Base-by-base conservation (phyloP, 495 filamentous ascomycete species). In the Tuber aestivum region DNA sequence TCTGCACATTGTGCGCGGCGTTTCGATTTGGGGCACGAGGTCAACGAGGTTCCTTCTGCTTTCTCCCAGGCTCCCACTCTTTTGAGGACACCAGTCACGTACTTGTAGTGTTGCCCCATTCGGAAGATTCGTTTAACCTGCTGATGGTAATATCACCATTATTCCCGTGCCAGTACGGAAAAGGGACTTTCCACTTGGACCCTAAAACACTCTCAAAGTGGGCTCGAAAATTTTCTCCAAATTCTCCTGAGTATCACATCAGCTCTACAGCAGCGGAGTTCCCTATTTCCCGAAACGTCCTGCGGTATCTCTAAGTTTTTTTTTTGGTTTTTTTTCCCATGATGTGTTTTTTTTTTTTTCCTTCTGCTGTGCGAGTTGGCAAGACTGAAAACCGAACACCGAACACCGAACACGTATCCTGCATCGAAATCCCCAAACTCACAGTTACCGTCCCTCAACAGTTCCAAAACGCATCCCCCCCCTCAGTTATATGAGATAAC, bases 211-310 rank as follows among this genome's bases (percentile, higher is more conserved):
- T 10, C 50, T 61, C 50, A 61, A 16, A 61, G 50, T 16, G n/a
- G 10, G 23, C 9, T 61, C n/a, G n/a, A n/a, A n/a, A n/a, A n/a
- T n/a, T n/a, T n/a, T 61, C 50, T 32, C 32, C n/a, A 61, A 61
- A 61, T 61, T 61, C n/a, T 61, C n/a, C 50, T n/a, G 50, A 61
- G 50, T 61, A 61, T 61, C 50, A 61, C 50, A 61, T 61, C 50
- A 32, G n/a, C 50, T 61, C n/a, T 61, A 61, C 50, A 61, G 50
- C n/a, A 4, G 50, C 12, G 50, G 50, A 10, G n/a, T 61, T 61
- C 14, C 12, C 50, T 61, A 32, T 32, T 12, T 32, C 50, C 50
- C 23, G 50, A 27, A 32, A n/a, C n/a, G 50, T n/a, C 50, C 50
- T 32, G 50, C 50, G 14, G 10, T 61, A 61, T 27, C 50, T 61